These are phyloP conservation scores for Monilinia fructicola DNA, from an alignment of 2,329 filamentous ascomycete genomes.

Conservation along the genomic window DNA sequence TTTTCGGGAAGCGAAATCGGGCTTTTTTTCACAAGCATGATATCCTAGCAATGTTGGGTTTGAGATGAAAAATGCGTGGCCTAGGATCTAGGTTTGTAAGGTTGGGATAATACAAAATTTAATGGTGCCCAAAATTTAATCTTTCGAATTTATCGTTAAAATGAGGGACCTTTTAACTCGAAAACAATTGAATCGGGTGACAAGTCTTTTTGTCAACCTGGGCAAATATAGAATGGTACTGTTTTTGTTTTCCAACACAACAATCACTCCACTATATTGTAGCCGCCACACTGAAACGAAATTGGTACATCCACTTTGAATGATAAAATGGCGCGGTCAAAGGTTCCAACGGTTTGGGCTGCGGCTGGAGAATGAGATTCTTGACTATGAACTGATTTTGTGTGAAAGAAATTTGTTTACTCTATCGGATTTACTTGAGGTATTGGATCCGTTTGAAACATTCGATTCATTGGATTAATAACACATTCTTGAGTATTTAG, in stretches of 20 bases:
- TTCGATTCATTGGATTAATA: no score
- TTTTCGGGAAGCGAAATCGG: slow-evolving; percentile 21
- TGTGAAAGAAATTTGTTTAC: no score
- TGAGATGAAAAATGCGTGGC: slow-evolving; percentile 1
- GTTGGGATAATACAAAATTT: background rate
- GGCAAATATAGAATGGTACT: background rate
- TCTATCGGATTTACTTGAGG: no score
- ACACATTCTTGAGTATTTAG: no score
- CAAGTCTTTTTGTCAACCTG: background rate
- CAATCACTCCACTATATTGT: background rate
- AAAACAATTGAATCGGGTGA: background rate
- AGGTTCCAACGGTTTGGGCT: no score
- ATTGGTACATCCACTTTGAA: background rate
- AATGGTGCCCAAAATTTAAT: background rate
- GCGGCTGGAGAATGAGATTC: no score
- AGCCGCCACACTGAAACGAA: background rate
- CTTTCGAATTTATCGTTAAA: background rate
- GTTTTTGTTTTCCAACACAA: background rate
- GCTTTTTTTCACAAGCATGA: slow-evolving; percentile 17
- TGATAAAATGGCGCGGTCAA: background rate
- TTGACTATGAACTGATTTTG: no score
- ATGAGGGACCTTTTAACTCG: background rate
- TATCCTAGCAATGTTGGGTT: background rate
- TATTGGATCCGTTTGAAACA: no score
- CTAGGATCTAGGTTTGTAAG: background rate